phyloP scores from a whole-genome alignment of 2,329 filamentous ascomycete genomes.

The Aureobasidium mangrovei region DNA sequence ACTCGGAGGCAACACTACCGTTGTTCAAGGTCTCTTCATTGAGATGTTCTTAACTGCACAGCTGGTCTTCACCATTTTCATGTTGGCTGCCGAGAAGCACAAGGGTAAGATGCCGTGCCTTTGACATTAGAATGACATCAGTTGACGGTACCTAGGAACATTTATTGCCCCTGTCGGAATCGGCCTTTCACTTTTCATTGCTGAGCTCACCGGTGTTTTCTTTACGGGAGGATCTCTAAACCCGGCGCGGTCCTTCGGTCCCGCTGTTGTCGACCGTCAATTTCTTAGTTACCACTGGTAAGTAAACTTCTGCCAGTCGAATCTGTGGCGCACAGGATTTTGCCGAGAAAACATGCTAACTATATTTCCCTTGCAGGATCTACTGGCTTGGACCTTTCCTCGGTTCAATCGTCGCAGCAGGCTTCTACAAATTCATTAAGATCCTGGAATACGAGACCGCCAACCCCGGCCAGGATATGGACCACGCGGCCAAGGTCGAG shows the following conservation, averaged over 20 bases:
- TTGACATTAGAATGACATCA: neutral
- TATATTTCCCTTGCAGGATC: slow-evolving; percentile 30
- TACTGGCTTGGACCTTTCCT: slow-evolving; percentile 43
- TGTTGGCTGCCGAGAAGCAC: slow-evolving; percentile 33
- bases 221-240: slow-evolving; percentile 30
- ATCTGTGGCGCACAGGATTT: slow-evolving; percentile 17
- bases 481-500: slow-evolving; percentile 16
- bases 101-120: slow-evolving; percentile 21
- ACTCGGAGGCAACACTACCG: slow-evolving; percentile 27
- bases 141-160: slow-evolving; percentile 19
- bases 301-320: slow-evolving; percentile 28
- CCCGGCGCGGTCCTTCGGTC: slow-evolving; percentile 29
- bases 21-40: slow-evolving; percentile 33
- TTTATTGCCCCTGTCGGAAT: slow-evolving; percentile 37
- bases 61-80: slow-evolving; percentile 35
- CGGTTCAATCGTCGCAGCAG: slow-evolving; percentile 37
- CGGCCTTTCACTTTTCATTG: slow-evolving; percentile 39
- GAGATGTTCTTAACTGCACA: slow-evolving; percentile 33
- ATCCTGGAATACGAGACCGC: slow-evolving; percentile 32
- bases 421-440: slow-evolving; percentile 44
- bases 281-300: slow-evolving; percentile 29
- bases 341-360: too few relatives aligned
- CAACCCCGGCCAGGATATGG: slow-evolving; percentile 25
- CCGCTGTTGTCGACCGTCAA: slow-evolving; percentile 21
- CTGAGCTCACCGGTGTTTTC: slow-evolving; percentile 34